Conservation (phyloP, 805 yeast genomes). For the Candida quercuum region DNA sequence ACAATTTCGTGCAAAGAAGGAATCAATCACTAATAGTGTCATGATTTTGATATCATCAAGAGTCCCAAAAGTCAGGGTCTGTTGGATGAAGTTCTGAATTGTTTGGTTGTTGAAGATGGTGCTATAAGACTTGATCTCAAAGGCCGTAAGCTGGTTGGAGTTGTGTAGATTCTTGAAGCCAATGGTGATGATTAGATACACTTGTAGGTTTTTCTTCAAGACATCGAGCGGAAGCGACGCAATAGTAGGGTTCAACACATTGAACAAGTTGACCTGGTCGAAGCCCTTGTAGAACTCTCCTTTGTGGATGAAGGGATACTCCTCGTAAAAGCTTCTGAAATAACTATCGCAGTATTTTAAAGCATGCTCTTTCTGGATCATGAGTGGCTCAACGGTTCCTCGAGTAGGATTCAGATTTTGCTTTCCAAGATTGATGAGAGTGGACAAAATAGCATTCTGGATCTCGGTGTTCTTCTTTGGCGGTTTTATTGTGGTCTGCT, state of each 20-base stretch:
- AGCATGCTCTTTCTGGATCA: constrained; percentile 14
- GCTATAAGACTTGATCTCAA: constrained; percentile 9
- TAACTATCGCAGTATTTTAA: constrained; percentile 12
- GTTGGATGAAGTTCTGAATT: constrained; percentile 8
- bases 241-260: constrained; percentile 12
- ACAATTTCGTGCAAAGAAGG: constrained; percentile 50
- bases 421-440: constrained; percentile 18
- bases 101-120: constrained; percentile 7
- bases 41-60: constrained; percentile 38
- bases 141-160: constrained; percentile 3
- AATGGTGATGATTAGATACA: constrained; percentile 14
- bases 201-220: constrained; percentile 12
- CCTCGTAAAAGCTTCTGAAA: constrained; percentile 11
- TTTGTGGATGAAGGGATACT: constrained; percentile 17
- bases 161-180: constrained; percentile 17
- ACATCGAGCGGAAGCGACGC: constrained; percentile 3
- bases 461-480: constrained; percentile 7
- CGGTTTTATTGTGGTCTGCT: neutral
- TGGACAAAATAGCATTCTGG: constrained; percentile 19
- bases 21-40: constrained; percentile 43
- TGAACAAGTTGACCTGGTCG: constrained; percentile 10
- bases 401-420: constrained; percentile 7
- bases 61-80: constrained; percentile 31
- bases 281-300: constrained; percentile 9
- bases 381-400: constrained; percentile 8